A percentile compares a stretch with the other conserved stretches of the same genome.
Evolutionary conservation across 1,284 basidiomycete genomes (phyloP).

Genomic region (Ustilago hordei): DNA sequence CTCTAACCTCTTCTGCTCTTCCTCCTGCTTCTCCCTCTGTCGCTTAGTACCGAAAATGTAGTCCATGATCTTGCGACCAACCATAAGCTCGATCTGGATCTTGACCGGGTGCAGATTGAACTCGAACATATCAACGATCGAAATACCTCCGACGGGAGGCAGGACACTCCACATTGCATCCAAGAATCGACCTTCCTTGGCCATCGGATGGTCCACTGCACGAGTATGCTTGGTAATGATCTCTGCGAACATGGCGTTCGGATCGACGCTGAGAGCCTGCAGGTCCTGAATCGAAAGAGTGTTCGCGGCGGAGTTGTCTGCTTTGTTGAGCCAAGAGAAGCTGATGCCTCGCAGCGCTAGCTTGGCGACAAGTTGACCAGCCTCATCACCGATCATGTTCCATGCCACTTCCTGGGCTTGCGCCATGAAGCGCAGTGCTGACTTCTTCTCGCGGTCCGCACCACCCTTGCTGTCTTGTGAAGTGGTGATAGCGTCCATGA

Average conservation of each 20-base stretch:
- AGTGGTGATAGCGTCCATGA: conserved; percentile 88
- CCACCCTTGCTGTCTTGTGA: conserved; percentile 73
- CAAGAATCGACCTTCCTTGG: conserved; percentile 58
- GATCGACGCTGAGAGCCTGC: conserved; percentile 85
- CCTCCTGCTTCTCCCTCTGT: conserved; percentile 47
- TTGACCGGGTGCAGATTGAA: conserved; percentile 80
- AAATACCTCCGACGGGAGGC: conserved; percentile 88
- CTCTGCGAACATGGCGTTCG: conserved; percentile 86
- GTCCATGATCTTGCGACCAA: conserved; percentile 86
- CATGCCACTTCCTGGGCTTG: conserved; percentile 90
- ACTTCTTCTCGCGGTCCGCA: conserved; percentile 77
- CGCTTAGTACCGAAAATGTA: conserved; percentile 78
- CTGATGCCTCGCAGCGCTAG: conserved; percentile 83
- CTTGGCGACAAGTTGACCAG: conserved; percentile 82
- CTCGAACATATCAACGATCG: conserved; percentile 86
- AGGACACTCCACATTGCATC: conserved; percentile 63
- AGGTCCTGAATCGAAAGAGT: conserved; percentile 82
- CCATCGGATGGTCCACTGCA: conserved; percentile 56
- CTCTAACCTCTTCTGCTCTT: conserved; percentile 42
- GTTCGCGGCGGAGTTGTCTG: conserved; percentile 88
- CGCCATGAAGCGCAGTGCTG: conserved; percentile 83
- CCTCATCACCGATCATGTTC: conserved; percentile 85
- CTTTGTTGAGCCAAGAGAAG: conserved; percentile 86
- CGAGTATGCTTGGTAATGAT: conserved; percentile 78
- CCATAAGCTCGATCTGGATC: conserved; percentile 82